Conservation (phyloP, 768 basidiomycete genomes). For the Baorangia bicolor region DNA sequence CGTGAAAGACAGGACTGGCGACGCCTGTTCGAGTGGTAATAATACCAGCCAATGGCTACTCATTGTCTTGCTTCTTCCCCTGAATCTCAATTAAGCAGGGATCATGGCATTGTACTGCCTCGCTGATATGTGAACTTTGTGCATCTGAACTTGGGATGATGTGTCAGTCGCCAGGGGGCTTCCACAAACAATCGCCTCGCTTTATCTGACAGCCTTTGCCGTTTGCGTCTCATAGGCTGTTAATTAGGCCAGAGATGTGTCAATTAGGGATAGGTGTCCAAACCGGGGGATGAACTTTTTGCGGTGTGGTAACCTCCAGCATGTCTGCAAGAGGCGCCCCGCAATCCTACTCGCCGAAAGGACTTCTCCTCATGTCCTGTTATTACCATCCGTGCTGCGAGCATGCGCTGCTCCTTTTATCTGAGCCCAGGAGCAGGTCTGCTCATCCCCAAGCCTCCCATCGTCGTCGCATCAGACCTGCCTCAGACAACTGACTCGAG, state of each 20-base stretch:
- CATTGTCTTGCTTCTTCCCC: conserved; percentile 7
- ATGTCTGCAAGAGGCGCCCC: conserved; percentile 21
- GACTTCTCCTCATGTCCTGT: conserved; percentile 29
- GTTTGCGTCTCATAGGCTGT: conserved; percentile 31
- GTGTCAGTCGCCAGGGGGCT: conserved; percentile 22
- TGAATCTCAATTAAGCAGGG: conserved; percentile 16
- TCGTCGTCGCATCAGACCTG: not conserved
- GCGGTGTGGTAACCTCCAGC: conserved; percentile 26
- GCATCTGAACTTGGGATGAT: conserved; percentile 13
- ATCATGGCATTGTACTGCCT: conserved; percentile 25
- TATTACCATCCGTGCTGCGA: conserved; percentile 25
- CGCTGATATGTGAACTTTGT: conserved; percentile 26
- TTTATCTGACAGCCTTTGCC: conserved; percentile 23
- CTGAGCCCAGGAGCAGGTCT: conserved; percentile 9
- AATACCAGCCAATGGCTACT: conserved; percentile 25
- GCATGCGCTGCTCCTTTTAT: conserved; percentile 31
- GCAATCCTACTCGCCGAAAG: conserved; percentile 17
- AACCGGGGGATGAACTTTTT: conserved; percentile 26
- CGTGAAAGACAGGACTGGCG: conserved; percentile 10
- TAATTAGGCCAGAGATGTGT: conserved; percentile 30
- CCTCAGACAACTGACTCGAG: conserved; percentile 1
- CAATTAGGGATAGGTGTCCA: conserved; percentile 29
- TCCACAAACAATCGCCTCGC: conserved; percentile 21
- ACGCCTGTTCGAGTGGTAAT: conserved; percentile 22
- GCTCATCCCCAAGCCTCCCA: conserved; percentile 9